Base-by-base conservation (phyloP, 2,329 filamentous ascomycete species). In the Rutstroemia sp. region DNA sequence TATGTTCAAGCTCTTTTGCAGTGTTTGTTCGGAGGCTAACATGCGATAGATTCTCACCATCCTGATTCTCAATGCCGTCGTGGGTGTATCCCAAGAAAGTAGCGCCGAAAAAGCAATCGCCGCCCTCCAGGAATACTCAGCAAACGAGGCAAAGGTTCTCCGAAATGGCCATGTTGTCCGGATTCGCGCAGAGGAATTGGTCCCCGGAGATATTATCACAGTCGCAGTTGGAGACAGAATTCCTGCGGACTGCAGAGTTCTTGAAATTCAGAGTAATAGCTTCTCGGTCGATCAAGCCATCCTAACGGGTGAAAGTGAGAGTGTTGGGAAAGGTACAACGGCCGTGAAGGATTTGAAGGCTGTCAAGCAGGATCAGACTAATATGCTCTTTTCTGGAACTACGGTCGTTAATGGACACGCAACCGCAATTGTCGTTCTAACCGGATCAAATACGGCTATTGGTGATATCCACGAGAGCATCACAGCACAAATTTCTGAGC, bases 401-500 rank as follows among this genome's bases (percentile, higher is more conserved):
- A 97, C 94, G 3, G 91, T 99, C 18, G 92, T 96, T 19, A 95
- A 88, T 62, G 94, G 94, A 60, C 90, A 92, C 71, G 95, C 94
- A 51, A 92, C 83, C 66, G 94, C 94, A 45, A 76, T 97, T 53
- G 94, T 99, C 25, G 92, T 91, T 61, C 74, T 95, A 69, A 99
- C 94, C 18, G 94, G 94, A 63, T 81, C 85, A 49, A 88, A 84
- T 68, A 99, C 94, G 25, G 94, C 94, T 39, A 99, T 99, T 73
- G 94, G 94, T 66, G 94, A 96, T 71, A 99, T 99, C 62, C 94
- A 99, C 71, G 94, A 97, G 75, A 97, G 92, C 77, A 99, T 99
- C 70, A 92, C 91, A 6, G 88, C 92, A 39, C 95, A 99, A 73
- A 99, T 99, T 67, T 97, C 92, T 21, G 92, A 96, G 71, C 94